Evolutionary conservation across 306 rosid species (phyloP), one percentile per base, ranked within the genome.

Genomic region (Cucurbita argyrosperma): DNA sequence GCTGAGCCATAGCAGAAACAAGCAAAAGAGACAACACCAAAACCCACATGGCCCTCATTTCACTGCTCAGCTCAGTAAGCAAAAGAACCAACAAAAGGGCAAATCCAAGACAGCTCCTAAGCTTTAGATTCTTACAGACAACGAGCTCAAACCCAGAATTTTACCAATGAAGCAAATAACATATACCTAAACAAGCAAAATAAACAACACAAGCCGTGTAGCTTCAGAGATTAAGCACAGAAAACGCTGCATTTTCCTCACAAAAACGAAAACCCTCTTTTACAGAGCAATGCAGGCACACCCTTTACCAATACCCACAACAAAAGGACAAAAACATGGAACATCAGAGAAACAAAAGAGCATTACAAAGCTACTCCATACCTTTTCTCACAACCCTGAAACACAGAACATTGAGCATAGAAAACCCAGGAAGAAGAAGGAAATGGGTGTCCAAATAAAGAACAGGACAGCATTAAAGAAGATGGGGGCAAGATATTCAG

Each of bases 1-100:
- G 97, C 85, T 95, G 99, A 37, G 88, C 96, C 88, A 79, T 70
- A 68, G 85, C 90, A 6, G 91, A 84, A 55, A 88, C 74, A 76
- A 81, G 83, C 76, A 82, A 87, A 21, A 91, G 77, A 75, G 80
- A 89, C 57, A 88, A 77, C 84, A 91, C 86, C 74, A 89, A 73
- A 81, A 95, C 57, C 62, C 80, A 72, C 72, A 84, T 53, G 21
- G 83, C 76, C 84, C 77, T 89, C 98, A 89, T 91, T 21, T 19
- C 80, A 46, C 49, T 68, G 58, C 74, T 62, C 35, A 30, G 70
- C 60, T 15, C 76, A 74, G 46, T 53, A 72, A 49, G 35, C 72
- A 77, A 49, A 62, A 6, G 23, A 37, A 14, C 18, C 18, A 64
- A 46, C 73, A n/a, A 43, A 65, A 50, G n/a, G 43, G 14, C 0